These are phyloP conservation scores for Gynochthodes officinalis DNA, from an alignment of 257 asterid genomes.

Conservation along the genomic window DNA sequence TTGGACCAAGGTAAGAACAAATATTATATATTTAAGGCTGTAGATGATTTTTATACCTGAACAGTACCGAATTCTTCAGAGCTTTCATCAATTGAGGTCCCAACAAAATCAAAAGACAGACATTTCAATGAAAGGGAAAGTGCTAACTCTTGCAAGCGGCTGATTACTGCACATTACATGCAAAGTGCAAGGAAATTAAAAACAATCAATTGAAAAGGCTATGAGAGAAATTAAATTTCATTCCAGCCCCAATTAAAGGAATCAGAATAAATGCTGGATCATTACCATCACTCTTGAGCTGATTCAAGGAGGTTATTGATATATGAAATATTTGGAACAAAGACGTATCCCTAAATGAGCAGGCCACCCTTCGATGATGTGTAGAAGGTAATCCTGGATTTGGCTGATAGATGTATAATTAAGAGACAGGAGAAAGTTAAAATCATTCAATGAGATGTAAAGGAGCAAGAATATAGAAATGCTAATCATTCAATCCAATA, in stretches of 20 bases:
- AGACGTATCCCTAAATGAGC: slow-evolving; percentile 83
- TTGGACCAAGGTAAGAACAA: not conserved
- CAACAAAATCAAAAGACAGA: slow-evolving; percentile 92
- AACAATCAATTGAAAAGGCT: not conserved
- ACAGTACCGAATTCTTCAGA: slow-evolving; percentile 97
- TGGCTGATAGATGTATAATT: slow-evolving; percentile 47
- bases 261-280: slow-evolving; percentile 1
- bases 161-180: slow-evolving; percentile 45
- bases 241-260: not conserved
- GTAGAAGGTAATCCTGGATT: slow-evolving; percentile 91
- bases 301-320: slow-evolving; percentile 82
- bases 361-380: slow-evolving; percentile 95
- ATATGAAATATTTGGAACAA: slow-evolving; percentile 90
- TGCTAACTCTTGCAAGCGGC: slow-evolving; percentile 87
- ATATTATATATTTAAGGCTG: not conserved
- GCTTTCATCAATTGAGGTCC: slow-evolving; percentile 93
- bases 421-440: slow-evolving; percentile 27
- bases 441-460: too few species aligned
- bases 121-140: slow-evolving; percentile 83
- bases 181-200: not conserved
- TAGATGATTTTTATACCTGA: slow-evolving; percentile 49
- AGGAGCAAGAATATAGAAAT: not conserved
- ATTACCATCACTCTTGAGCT: slow-evolving; percentile 86
- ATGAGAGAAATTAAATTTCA: not conserved
- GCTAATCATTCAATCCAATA: not conserved